phyloP scores from a whole-genome alignment of 2,329 filamentous ascomycete genomes.

The Hymenoscyphus infarciens region DNA sequence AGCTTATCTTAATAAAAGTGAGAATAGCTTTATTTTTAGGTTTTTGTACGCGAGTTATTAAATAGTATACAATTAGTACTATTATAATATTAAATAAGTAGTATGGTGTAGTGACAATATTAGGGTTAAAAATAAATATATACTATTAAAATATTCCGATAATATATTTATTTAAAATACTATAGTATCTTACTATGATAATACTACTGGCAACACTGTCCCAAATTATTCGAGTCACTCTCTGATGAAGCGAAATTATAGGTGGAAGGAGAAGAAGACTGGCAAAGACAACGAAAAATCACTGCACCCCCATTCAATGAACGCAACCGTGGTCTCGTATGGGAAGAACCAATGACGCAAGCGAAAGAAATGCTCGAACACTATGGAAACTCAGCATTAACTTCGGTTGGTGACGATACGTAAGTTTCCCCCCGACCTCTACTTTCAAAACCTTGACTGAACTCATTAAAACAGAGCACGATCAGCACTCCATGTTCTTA shows the following conservation, averaged over 20 bases:
- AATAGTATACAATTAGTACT: too few relatives aligned
- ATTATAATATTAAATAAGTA: too few relatives aligned
- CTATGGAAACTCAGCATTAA: constrained; percentile 14
- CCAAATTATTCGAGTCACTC: background rate
- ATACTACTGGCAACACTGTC: too few relatives aligned
- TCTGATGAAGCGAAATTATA: background rate
- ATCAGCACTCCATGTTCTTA: constrained; percentile 48
- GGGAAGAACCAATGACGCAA: constrained; percentile 36
- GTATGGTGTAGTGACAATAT: too few relatives aligned
- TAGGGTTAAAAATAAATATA: too few relatives aligned
- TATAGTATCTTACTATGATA: too few relatives aligned
- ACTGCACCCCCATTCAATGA: constrained; percentile 42
- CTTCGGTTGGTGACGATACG: constrained; percentile 21
- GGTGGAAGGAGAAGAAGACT: constrained; percentile 32
- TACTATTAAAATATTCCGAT: too few relatives aligned
- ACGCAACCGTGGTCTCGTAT: constrained; percentile 38
- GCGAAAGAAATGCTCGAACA: constrained; percentile 31
- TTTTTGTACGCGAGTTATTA: too few relatives aligned
- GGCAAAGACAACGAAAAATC: constrained; percentile 41
- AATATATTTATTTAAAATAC: too few relatives aligned
- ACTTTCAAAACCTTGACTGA: background rate
- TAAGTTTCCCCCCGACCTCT: constrained; percentile 15
- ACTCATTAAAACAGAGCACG: constrained; percentile 42
- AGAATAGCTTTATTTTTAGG: too few relatives aligned
- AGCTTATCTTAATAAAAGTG: too few relatives aligned